Evolutionary conservation across 108 stramenopile species (phyloP), one percentile per base, ranked within the genome.

Genomic region (Nitzschia sp.): DNA sequence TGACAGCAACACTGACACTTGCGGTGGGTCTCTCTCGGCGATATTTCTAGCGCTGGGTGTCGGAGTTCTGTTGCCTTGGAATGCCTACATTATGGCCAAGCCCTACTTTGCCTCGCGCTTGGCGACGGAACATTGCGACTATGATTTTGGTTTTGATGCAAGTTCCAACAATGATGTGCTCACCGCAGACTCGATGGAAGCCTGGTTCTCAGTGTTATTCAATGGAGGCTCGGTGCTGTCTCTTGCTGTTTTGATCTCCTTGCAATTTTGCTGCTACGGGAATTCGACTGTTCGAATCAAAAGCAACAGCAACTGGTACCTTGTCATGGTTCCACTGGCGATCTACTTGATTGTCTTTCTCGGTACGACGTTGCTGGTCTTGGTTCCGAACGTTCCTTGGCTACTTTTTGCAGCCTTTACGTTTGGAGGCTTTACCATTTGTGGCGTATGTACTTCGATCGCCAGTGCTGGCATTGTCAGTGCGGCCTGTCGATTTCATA

Each of bases 41-140:
- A 28, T 63, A 16, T 89, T 89, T 69, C 60, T 73, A 8, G 45
- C 85, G 16, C 56, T 89, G 32, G 87, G 87, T 19, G 63, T 89
- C 30, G 87, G 84, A 30, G 45, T 83, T 15, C 66, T 89, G 46
- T 48, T 89, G 17, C 87, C 87, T 9, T 89, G 87, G 87, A 89
- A 89, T 72, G 81, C 83, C n/a, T 85, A 78, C 50, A 80, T 89
- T n/a, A 83, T 71, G 33, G 87, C 84, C 38, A 71, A 79, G 38
- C 68, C 75, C 21, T 89, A 89, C 52, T 85, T 85, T 75, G 19
- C 19, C 17, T 21, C 4, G 63, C 30, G 19, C 27, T 16, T 31
- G 38, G 3, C 23, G 11, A n/a, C n/a, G n/a, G n/a, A n/a, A n/a
- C n/a, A n/a, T n/a, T n/a, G n/a, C n/a, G n/a, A n/a, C n/a, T n/a